A percentile compares a stretch with the other conserved stretches of the same genome.
phyloP scores from a whole-genome alignment of 768 basidiomycete genomes.

The Leccinum sublutescens region DNA sequence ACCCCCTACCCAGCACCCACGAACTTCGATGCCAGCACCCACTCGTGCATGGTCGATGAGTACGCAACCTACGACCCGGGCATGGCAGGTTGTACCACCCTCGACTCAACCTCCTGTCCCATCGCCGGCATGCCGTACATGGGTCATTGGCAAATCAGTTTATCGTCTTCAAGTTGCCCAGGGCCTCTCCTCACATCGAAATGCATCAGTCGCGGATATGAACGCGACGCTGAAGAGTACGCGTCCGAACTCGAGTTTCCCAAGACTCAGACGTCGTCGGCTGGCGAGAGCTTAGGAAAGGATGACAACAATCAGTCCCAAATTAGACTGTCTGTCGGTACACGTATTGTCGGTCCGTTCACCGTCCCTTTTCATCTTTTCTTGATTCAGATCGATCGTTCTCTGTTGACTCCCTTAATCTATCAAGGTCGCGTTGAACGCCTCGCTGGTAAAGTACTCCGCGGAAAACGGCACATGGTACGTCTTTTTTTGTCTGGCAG shows the following conservation, averaged over 20 bases:
- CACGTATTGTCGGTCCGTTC: constrained; percentile 10
- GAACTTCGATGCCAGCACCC: background rate
- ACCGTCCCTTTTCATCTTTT: background rate
- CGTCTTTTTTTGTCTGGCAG: background rate
- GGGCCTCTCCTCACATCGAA: background rate
- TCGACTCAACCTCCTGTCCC: background rate
- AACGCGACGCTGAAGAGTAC: constrained; percentile 22
- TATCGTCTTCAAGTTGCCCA: background rate
- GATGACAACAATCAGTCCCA: background rate
- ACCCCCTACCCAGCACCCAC: background rate
- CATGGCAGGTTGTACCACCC: constrained; percentile 20
- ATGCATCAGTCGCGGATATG: constrained; percentile 16
- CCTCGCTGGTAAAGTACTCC: constrained; percentile 19
- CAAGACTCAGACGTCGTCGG: background rate
- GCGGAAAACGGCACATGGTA: constrained; percentile 18
- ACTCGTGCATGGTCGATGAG: constrained; percentile 4
- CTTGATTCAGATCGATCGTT: background rate
- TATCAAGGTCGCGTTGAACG: constrained; percentile 17
- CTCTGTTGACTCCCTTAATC: background rate
- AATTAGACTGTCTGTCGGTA: background rate
- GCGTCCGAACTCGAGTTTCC: background rate
- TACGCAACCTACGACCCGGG: constrained; percentile 23
- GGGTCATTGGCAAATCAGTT: background rate
- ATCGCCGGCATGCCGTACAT: constrained; percentile 13
- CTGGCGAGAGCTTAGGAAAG: background rate